phyloP scores from a whole-genome alignment of 2,329 filamentous ascomycete genomes.

The Alternaria viburni region DNA sequence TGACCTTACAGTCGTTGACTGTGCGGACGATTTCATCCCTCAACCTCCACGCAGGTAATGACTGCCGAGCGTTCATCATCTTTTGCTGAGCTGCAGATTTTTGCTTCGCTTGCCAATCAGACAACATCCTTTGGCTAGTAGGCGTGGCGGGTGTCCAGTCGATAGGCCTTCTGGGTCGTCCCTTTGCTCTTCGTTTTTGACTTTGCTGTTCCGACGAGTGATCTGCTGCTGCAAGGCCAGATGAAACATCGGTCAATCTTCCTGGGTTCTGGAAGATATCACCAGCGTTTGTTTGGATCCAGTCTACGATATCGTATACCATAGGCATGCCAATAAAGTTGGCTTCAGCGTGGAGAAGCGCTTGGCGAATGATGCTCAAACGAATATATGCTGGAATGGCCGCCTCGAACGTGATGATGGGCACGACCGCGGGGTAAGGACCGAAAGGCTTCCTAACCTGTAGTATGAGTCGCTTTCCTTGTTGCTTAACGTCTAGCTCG shows the following conservation, averaged over 20 bases:
- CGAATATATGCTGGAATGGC: slow-evolving; percentile 90
- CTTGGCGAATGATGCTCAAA: slow-evolving; percentile 81
- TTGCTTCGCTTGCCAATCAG: slow-evolving; percentile 74
- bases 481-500: slow-evolving; percentile 61
- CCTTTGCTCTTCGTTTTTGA: slow-evolving; percentile 26
- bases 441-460: slow-evolving; percentile 73
- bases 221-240: slow-evolving; percentile 67
- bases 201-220: slow-evolving; percentile 32
- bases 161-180: slow-evolving; percentile 59
- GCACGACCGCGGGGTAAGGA: slow-evolving; percentile 72
- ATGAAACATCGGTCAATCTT: slow-evolving; percentile 80
- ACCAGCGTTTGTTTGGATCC: slow-evolving; percentile 85
- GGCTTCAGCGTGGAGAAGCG: slow-evolving; percentile 72
- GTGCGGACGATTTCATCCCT: slow-evolving; percentile 77
- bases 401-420: slow-evolving; percentile 71
- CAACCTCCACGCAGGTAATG: slow-evolving; percentile 86
- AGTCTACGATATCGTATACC: slow-evolving; percentile 89
- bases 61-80: slow-evolving; percentile 75
- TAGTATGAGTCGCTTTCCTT: slow-evolving; percentile 56
- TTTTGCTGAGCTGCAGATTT: slow-evolving; percentile 68
- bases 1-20: slow-evolving; percentile 81
- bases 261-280: slow-evolving; percentile 85
- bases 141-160: slow-evolving; percentile 66
- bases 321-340: slow-evolving; percentile 83
- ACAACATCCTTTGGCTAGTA: slow-evolving; percentile 64